Conservation (phyloP, 2,329 filamentous ascomycete species). For the Diaporthe helianthi region DNA sequence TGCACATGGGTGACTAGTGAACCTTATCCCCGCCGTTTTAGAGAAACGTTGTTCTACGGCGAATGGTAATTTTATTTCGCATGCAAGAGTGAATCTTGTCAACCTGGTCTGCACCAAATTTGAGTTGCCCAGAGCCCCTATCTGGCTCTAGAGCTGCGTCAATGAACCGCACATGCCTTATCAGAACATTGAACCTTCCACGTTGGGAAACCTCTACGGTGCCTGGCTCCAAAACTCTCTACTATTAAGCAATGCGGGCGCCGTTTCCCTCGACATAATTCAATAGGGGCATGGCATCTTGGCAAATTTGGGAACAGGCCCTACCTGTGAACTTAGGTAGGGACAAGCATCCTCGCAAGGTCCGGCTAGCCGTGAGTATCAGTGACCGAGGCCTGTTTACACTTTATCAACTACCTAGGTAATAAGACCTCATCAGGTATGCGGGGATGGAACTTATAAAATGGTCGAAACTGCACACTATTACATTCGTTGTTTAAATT, state of each 20-base stretch:
- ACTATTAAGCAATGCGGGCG: not conserved
- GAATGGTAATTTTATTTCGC: not conserved
- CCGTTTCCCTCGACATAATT: not conserved
- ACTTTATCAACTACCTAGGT: not conserved
- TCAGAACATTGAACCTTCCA: no score
- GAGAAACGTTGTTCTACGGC: not conserved
- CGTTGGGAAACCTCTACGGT: not conserved
- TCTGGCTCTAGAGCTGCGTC: not conserved
- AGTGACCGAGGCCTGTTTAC: not conserved
- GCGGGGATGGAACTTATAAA: not conserved
- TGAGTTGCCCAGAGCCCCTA: conserved; percentile 12
- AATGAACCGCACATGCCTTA: not conserved
- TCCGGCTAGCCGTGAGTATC: not conserved
- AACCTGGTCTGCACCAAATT: not conserved
- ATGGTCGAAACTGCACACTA: no score
- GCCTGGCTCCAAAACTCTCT: not conserved
- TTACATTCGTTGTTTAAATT: no score
- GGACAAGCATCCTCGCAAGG: not conserved
- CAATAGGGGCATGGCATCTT: not conserved
- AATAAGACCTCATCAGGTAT: not conserved
- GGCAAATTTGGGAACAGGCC: not conserved
- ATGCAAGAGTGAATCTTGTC: not conserved
- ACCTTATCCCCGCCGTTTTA: not conserved
- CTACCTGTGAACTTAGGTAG: not conserved
- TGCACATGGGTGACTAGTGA: not conserved